Evolutionary conservation across 1,284 basidiomycete species (phyloP).

Genomic region (Cerioporus squamosus): DNA sequence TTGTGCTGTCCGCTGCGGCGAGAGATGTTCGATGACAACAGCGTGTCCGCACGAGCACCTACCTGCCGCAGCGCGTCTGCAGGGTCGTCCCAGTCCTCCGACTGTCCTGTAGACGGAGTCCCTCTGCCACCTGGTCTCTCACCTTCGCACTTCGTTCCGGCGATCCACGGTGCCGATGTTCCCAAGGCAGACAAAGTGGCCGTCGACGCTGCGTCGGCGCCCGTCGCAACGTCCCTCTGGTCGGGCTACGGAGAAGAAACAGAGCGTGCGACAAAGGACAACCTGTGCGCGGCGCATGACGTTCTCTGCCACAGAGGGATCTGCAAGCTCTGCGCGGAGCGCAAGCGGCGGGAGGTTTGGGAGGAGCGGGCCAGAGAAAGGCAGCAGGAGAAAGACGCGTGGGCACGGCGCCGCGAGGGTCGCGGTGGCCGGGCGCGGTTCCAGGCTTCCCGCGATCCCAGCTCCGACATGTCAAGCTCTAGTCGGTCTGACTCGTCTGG

Average conservation of each 20-base stretch:
- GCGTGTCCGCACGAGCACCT: no score
- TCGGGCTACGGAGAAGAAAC: constrained; percentile 1
- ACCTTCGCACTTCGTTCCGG: constrained; percentile 1
- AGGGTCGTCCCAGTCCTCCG: constrained; percentile 1
- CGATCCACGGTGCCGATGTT: constrained; percentile 18
- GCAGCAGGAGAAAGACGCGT: constrained; percentile 9
- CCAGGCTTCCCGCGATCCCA: neutral
- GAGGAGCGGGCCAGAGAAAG: constrained; percentile 14
- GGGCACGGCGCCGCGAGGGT: neutral
- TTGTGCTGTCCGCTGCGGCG: constrained; percentile 63
- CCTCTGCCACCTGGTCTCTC: neutral
- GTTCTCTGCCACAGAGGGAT: constrained; percentile 30
- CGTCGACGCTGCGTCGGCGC: neutral
- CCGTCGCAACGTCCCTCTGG: neutral
- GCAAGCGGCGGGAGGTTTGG: constrained; percentile 11
- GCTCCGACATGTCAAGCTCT: no score
- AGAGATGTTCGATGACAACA: neutral
- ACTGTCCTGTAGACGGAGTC: neutral
- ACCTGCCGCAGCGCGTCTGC: neutral
- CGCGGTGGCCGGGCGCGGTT: neutral
- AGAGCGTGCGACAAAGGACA: neutral
- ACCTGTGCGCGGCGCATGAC: constrained; percentile 28
- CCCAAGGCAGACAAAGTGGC: constrained; percentile 4
- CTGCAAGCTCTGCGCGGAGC: constrained; percentile 25
- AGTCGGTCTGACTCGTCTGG: no score